Percentiles rank a stretch among this genome's conserved stretches.
These are phyloP conservation scores for Sporothrix inflata DNA, from an alignment of 2,329 filamentous ascomycete genomes.

Conservation along the genomic window DNA sequence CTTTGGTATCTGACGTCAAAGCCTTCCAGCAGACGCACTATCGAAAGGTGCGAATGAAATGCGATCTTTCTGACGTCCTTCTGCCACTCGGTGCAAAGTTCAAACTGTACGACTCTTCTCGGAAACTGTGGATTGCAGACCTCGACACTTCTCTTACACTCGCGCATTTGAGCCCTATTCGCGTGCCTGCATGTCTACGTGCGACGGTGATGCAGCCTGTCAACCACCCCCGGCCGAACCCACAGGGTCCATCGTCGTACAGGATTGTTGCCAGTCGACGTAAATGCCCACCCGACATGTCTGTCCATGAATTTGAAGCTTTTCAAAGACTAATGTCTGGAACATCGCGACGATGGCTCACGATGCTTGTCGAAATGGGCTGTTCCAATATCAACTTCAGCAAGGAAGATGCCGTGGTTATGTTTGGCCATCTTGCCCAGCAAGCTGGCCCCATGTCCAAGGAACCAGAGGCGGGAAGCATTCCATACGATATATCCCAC, in stretches of 20 bases:
- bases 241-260: constrained; percentile 56
- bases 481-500: constrained; percentile 11
- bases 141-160: constrained; percentile 44
- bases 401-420: constrained; percentile 50
- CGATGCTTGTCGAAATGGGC: constrained; percentile 51
- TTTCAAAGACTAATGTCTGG: constrained; percentile 54
- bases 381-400: constrained; percentile 63
- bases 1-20: constrained; percentile 28
- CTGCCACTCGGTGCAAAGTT: constrained; percentile 52
- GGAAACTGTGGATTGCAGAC: constrained; percentile 45
- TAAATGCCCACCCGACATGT: constrained; percentile 51
- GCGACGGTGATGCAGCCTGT: constrained; percentile 42
- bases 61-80: constrained; percentile 47
- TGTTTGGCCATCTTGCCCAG: constrained; percentile 56
- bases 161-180: constrained; percentile 48
- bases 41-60: constrained; percentile 45
- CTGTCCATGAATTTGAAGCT: constrained; percentile 56
- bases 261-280: constrained; percentile 55
- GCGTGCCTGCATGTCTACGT: constrained; percentile 39
- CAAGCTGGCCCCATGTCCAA: constrained; percentile 57
- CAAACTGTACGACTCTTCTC: constrained; percentile 50
- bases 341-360: constrained; percentile 51
- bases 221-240: constrained; percentile 39
- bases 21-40: constrained; percentile 51
- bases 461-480: background rate